A percentile compares a stretch with the other conserved stretches of the same genome.
phyloP scores from a whole-genome alignment of 352 stramenopile species.

The Phytophthora meadii region DNA sequence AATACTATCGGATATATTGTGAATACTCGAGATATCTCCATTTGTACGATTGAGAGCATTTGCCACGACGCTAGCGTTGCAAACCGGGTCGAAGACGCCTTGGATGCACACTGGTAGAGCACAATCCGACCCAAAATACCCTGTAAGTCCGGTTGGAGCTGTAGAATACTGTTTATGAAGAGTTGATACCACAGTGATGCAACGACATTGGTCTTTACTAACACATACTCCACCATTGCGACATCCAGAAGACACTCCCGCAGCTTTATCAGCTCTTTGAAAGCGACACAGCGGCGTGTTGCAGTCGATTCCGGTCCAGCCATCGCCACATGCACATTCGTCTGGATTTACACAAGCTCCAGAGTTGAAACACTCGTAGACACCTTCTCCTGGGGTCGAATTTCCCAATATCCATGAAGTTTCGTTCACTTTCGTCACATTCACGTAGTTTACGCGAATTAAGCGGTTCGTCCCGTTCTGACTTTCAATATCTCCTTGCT shows the following conservation, averaged over 20 bases:
- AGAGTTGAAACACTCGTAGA: constrained; percentile 95
- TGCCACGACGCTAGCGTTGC: constrained; percentile 53
- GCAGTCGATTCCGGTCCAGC: constrained; percentile 95
- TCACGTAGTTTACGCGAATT: constrained; percentile 93
- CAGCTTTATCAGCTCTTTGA: constrained; percentile 49
- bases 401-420: constrained; percentile 73
- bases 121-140: constrained; percentile 94
- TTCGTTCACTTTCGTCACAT: constrained; percentile 86
- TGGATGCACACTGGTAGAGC: constrained; percentile 96
- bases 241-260: constrained; percentile 82
- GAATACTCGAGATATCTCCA: constrained; percentile 26
- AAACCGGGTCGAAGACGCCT: constrained; percentile 94
- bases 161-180: constrained; percentile 80
- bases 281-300: constrained; percentile 93
- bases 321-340: constrained; percentile 92
- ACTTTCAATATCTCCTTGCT: constrained; percentile 92
- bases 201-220: constrained; percentile 93
- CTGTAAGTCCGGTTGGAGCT: constrained; percentile 87
- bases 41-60: constrained; percentile 42
- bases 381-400: constrained; percentile 84
- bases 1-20: constrained; percentile 40
- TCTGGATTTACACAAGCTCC: constrained; percentile 93
- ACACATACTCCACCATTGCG: constrained; percentile 93
- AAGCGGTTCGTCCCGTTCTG: constrained; percentile 54
- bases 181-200: constrained; percentile 88